These are phyloP conservation scores for Litsea cubeba DNA, from an alignment of 164 flowering plant species.

Conservation along the genomic window DNA sequence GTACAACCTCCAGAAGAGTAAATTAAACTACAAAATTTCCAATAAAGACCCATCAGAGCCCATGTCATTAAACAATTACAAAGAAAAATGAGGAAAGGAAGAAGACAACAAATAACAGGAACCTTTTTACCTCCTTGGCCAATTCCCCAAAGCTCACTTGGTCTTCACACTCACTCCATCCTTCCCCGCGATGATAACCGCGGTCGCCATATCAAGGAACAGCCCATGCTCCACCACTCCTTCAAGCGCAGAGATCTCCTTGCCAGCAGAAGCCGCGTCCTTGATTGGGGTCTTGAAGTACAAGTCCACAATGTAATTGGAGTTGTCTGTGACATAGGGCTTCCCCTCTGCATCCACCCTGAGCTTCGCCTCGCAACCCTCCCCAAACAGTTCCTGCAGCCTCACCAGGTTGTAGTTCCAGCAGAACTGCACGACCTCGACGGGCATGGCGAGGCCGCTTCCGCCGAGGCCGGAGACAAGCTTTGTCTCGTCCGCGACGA, in stretches of 20 bases:
- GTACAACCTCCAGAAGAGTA: not conserved
- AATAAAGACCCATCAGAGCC: not conserved
- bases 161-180: conserved; percentile 11
- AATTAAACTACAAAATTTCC: not conserved
- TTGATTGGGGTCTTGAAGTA: conserved; percentile 16
- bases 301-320: conserved; percentile 17
- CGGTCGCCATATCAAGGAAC: conserved; percentile 14
- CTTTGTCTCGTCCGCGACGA: conserved; percentile 15
- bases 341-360: conserved; percentile 12
- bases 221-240: conserved; percentile 19
- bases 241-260: conserved; percentile 14
- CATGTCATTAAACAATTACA: not conserved
- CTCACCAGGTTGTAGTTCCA: conserved; percentile 11
- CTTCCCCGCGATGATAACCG: conserved; percentile 13
- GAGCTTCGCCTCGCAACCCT: conserved; percentile 10
- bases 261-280: conserved; percentile 10
- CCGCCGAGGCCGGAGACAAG: conserved; percentile 10
- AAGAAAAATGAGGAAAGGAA: not conserved
- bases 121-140: not conserved
- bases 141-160: conserved; percentile 6
- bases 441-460: conserved; percentile 15
- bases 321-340: conserved; percentile 18
- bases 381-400: conserved; percentile 11
- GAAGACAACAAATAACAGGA: not conserved
- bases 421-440: conserved; percentile 16